Conservation (phyloP, 306 rosid species). For the Corylus avellana region DNA sequence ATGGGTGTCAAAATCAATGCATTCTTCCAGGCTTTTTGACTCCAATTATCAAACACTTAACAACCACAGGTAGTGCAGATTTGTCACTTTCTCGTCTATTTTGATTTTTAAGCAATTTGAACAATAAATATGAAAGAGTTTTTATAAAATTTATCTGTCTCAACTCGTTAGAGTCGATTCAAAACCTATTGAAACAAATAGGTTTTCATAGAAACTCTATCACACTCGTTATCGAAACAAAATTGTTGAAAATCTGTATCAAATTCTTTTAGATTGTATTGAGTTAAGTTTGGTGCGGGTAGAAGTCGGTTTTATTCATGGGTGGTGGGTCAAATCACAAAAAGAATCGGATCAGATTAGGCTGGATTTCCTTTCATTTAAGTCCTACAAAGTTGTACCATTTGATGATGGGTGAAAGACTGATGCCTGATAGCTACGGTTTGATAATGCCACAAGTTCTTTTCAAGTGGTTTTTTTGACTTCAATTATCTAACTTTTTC, state of each 20-base stretch:
- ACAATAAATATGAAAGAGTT: too few relatives aligned
- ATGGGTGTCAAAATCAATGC: constrained; percentile 37
- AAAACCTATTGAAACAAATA: too few relatives aligned
- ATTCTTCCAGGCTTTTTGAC: neutral
- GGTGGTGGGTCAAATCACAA: neutral
- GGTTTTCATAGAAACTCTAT: too few relatives aligned
- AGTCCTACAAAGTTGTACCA: neutral
- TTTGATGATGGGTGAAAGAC: neutral
- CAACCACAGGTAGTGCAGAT: neutral
- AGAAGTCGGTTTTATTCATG: neutral
- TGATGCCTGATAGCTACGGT: neutral
- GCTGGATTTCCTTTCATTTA: neutral
- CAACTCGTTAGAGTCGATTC: too few relatives aligned
- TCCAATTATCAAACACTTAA: constrained; percentile 5
- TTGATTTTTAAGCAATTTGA: too few relatives aligned
- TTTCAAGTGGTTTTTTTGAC: neutral
- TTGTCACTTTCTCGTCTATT: neutral
- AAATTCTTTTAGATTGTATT: neutral
- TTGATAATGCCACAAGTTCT: neutral
- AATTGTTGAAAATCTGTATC: too few relatives aligned
- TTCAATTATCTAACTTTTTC: too few relatives aligned
- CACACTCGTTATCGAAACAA: too few relatives aligned
- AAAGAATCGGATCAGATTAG: neutral
- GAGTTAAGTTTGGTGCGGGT: neutral
- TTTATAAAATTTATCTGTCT: too few relatives aligned